A percentile compares a stretch with the other conserved stretches of the same genome.
These are phyloP conservation scores for Diospyros kaki DNA, from an alignment of 148 eudicot genomes.

Conservation along the genomic window DNA sequence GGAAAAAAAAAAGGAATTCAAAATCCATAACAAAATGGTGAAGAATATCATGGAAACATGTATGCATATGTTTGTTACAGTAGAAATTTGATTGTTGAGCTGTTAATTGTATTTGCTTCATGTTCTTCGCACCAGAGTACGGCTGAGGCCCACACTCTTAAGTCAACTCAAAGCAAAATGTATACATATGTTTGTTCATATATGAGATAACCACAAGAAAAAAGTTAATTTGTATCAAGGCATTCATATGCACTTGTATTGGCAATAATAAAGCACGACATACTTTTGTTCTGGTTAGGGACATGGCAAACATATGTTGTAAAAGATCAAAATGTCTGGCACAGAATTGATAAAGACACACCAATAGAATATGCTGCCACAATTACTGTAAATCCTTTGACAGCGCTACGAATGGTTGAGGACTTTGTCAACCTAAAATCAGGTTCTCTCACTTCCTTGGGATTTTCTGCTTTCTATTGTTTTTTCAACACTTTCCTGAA, in stretches of 20 bases:
- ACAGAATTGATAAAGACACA: constrained; percentile 61
- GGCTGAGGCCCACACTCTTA: not conserved
- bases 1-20: not conserved
- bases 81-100: not conserved
- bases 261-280: constrained; percentile 4
- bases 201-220: not conserved
- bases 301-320: constrained; percentile 88
- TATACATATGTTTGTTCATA: not conserved
- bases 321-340: constrained; percentile 77
- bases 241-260: not conserved
- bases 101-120: not conserved
- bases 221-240: not conserved
- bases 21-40: not conserved
- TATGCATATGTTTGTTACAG: not conserved
- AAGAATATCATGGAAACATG: not conserved
- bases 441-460: constrained; percentile 33
- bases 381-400: constrained; percentile 79
- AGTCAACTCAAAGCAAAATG: not conserved
- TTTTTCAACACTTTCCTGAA: constrained; percentile 13
- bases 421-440: constrained; percentile 65
- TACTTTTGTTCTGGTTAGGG: constrained; percentile 35
- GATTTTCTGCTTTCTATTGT: not conserved
- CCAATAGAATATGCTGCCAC: constrained; percentile 90
- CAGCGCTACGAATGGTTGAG: constrained; percentile 79
- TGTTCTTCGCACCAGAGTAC: not conserved